Evolutionary conservation across 23 red algal genomes (phyloP), one percentile per base, ranked within the genome.

Genomic region (Gracilaria vermiculophylla): DNA sequence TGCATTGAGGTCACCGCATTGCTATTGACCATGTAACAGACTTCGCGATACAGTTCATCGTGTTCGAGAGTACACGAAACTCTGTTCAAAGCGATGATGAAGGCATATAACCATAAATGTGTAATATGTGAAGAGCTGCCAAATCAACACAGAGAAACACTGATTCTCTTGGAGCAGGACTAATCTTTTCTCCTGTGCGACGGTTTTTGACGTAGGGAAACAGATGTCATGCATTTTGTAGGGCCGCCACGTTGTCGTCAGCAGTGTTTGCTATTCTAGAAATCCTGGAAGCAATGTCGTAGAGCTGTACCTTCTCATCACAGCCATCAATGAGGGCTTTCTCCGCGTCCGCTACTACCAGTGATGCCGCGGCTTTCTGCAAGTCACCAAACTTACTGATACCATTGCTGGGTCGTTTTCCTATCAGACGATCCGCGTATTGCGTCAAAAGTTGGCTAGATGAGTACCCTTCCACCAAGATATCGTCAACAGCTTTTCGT

Each of bases 301-400:
- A 78, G 43, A 95, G 55, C 84, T 95, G 92, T 20, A 95, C 24
- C 37, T 79, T 48, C 88, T 98, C 96, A 56, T 92, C 88, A 44
- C 92, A 87, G 24, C 96, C 96, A 19, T 98, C 92, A 19, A 89
- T 51, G 24, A 98, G 53, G 23, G 70, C 66, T 27, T 74, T 92
- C 50, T 98, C 96, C 14, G 96, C 91, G 13, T 78, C 43, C 27
- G 96, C 96, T 51, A 98, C 20, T 9, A 90, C 80, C 7, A 98
- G 56, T 33, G 89, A 81, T 10, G 95, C 60, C 0, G 92, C 92
- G 5, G 92, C 55, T 32, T 91, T 94, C 76, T 98, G 96, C 76
- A 95, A 69, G 56, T 98, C 83, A 82, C 77, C 64, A 45, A 94
- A 25, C 24, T n/a, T 71, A 19, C 50, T 51, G 8, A 87, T 35